Base-by-base conservation (phyloP, 441 rosid genomes). In the Lepidium campestre region DNA sequence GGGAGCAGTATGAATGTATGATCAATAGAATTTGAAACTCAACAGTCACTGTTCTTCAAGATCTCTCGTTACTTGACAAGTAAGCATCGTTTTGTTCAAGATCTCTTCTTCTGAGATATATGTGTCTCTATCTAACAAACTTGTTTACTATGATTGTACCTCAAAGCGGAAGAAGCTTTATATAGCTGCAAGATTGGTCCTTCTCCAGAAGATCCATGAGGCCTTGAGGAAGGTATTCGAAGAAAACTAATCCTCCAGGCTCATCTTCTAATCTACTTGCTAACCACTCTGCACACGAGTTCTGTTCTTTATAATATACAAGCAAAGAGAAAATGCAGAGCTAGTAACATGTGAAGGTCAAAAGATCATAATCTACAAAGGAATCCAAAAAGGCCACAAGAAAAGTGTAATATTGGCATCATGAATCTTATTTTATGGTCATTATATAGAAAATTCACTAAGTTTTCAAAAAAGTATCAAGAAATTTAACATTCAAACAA, bases 201-300 rank as follows among this genome's bases (percentile, higher is more conserved):
- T 60, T 63, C 67, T 72, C 73, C 75, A 85, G 41, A 57, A 73
- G 47, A n/a, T 55, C 69, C 37, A 76, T 17, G 48, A 80, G 48
- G 13, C 62, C 57, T 12, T 10, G 31, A 34, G 86, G 96, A 9
- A 87, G 88, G 57, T 3, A 36, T 1, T 83, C 35, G 15, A 77
- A 71, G 37, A 74, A 6, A 31, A 68, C 66, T 8, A 76, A 13
- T 53, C 73, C 78, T 36, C 10, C 11, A 19, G 29, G 56, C 37
- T 66, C 32, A 45, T 40, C 65, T 63, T 75, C 65, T 23, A 57
- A 65, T 23, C 57, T 65, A 22, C 49, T 40, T 0, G 83, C 89
- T 59, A 89, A 32, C 84, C 80, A 72, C 15, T 54, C 52, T 7
- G 90, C 90, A 19, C 79, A 77, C 4, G 4, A 35, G 58, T 86